A percentile compares a stretch with the other conserved stretches of the same genome.
Evolutionary conservation across 1,284 basidiomycete species (phyloP).

Genomic region (Hymenochaete sp.): DNA sequence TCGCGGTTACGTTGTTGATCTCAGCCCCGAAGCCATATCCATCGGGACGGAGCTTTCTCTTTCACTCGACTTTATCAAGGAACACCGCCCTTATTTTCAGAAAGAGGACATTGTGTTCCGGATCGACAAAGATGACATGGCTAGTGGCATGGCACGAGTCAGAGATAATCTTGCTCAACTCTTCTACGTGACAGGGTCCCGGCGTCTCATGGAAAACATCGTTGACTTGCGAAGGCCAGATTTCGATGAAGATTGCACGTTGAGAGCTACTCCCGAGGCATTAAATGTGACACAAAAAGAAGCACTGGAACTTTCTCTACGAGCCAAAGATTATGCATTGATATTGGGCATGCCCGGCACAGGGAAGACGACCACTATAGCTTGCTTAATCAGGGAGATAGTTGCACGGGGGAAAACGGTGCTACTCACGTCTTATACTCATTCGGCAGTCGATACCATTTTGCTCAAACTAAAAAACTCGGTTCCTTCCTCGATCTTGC

Average conservation of each 20-base stretch:
- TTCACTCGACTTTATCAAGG: conserved; percentile 39
- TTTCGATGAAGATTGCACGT: conserved; percentile 46
- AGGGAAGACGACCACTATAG: conserved; percentile 94
- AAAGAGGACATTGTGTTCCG: conserved; percentile 52
- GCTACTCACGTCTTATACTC: conserved; percentile 87
- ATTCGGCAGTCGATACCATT: conserved; percentile 96
- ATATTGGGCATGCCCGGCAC: conserved; percentile 98
- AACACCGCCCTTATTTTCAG: conserved; percentile 10
- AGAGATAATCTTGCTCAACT: conserved; percentile 85
- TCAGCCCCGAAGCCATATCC: conserved; percentile 57
- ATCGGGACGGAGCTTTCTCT: conserved; percentile 79
- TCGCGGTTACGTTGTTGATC: conserved; percentile 73
- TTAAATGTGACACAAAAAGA: conserved; percentile 72
- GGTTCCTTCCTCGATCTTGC: conserved; percentile 64
- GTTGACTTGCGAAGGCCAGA: conserved; percentile 73
- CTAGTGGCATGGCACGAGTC: conserved; percentile 79
- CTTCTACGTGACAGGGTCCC: conserved; percentile 73
- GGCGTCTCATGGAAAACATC: conserved; percentile 57
- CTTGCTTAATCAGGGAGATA: conserved; percentile 76
- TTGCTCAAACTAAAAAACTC: conserved; percentile 67
- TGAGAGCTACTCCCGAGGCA: neutral
- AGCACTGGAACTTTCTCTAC: conserved; percentile 70
- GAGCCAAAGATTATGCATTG: conserved; percentile 83
- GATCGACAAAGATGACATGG: conserved; percentile 90
- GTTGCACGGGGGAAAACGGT: conserved; percentile 81